A percentile compares a stretch with the other conserved stretches of the same genome.
Evolutionary conservation across 1,284 basidiomycete genomes (phyloP).

Genomic region (Inonotus obliquus): DNA sequence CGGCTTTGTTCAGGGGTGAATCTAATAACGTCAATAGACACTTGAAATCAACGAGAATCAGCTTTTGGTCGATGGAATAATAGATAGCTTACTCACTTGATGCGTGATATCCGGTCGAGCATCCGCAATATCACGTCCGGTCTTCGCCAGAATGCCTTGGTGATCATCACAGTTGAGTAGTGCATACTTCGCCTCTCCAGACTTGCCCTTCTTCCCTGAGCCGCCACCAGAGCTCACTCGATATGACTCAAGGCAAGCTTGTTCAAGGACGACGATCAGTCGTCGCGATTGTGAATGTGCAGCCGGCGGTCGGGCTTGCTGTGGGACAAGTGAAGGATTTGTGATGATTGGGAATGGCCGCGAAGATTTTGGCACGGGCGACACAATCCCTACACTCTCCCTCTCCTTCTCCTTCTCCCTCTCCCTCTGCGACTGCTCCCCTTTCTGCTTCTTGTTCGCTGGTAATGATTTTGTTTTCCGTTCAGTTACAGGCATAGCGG

Average conservation of each 20-base stretch:
- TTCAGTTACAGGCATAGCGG: slow-evolving; percentile 6
- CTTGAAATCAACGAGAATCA: slow-evolving; percentile 35
- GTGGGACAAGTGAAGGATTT: slow-evolving; percentile 78
- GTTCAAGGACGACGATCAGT: slow-evolving; percentile 83
- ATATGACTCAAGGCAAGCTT: slow-evolving; percentile 95
- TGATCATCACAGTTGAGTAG: slow-evolving; percentile 99
- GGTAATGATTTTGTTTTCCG: slow-evolving; percentile 13
- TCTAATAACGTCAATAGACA: slow-evolving; percentile 96
- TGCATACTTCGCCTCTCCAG: slow-evolving; percentile 90
- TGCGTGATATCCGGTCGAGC: slow-evolving; percentile 98
- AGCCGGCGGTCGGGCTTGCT: slow-evolving; percentile 76
- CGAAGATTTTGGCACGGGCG: neutral
- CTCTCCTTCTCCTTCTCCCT: neutral
- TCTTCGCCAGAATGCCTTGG: slow-evolving; percentile 97
- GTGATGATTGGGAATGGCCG: slow-evolving; percentile 38
- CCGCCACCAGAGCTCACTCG: slow-evolving; percentile 59
- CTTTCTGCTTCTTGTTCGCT: slow-evolving; percentile 3
- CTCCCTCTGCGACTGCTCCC: neutral
- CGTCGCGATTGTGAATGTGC: slow-evolving; percentile 43
- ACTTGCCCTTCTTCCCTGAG: slow-evolving; percentile 44
- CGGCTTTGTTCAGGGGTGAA: slow-evolving; percentile 97
- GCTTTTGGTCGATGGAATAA: slow-evolving; percentile 1
- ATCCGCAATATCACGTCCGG: slow-evolving; percentile 96
- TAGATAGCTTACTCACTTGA: slow-evolving; percentile 56
- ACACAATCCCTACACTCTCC: neutral